A percentile compares a stretch with the other conserved stretches of the same genome.
These are phyloP conservation scores for Dendrothele bispora DNA, from an alignment of 768 basidiomycete species.

Conservation along the genomic window DNA sequence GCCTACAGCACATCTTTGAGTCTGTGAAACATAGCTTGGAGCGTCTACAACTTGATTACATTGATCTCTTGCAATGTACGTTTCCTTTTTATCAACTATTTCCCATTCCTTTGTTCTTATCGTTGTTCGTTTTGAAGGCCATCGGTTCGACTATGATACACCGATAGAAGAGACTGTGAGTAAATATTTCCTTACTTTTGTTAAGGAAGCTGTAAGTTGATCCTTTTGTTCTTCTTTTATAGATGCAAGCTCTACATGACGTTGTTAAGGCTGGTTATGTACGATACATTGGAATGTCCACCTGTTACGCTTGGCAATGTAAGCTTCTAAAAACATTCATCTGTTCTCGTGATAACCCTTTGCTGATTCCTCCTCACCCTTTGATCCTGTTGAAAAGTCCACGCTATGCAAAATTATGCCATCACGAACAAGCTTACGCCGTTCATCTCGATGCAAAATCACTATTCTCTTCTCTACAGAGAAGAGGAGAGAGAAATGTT, in stretches of 20 bases:
- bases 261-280: conserved; percentile 49
- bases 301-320: conserved; percentile 34
- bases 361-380: no score
- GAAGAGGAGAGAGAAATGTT: conserved; percentile 70
- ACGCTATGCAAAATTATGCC: conserved; percentile 63
- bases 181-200: no score
- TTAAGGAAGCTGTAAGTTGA: no score
- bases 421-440: conserved; percentile 56
- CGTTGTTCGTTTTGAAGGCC: conserved; percentile 13
- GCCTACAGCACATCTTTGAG: conserved; percentile 49
- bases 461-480: conserved; percentile 58
- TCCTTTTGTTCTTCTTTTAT: no score
- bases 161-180: conserved; percentile 31
- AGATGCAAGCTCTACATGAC: conserved; percentile 57
- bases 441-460: conserved; percentile 74
- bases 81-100: background rate
- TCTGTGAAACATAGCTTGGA: conserved; percentile 40
- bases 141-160: conserved; percentile 29
- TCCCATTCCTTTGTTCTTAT: conserved; percentile 29
- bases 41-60: conserved; percentile 52
- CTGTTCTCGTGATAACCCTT: no score
- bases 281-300: conserved; percentile 41
- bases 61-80: conserved; percentile 52
- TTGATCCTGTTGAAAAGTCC: conserved; percentile 43
- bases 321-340: conserved; percentile 11